A percentile compares a stretch with the other conserved stretches of the same genome.
Evolutionary conservation across 495 filamentous ascomycete species (phyloP).

Genomic region (Penicillium argentinense): DNA sequence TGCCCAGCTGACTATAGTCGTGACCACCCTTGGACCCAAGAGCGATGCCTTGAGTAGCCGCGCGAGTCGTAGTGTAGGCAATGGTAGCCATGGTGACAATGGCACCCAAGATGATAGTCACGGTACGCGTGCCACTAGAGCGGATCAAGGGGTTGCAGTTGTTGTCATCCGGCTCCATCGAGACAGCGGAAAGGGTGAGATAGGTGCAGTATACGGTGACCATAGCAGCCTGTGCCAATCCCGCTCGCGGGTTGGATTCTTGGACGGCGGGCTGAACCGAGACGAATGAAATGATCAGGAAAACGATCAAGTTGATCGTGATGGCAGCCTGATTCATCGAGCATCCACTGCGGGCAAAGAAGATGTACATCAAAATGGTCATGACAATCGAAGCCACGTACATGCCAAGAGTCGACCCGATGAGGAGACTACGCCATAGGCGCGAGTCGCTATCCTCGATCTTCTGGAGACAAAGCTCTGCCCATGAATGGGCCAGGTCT

Average conservation of each 20-base stretch:
- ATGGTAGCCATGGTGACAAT: conserved; percentile 96
- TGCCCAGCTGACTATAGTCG: conserved; percentile 57
- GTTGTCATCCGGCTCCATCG: conserved; percentile 96
- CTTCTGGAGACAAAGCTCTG: conserved; percentile 89
- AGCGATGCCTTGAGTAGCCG: conserved; percentile 90
- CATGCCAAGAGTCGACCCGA: conserved; percentile 93
- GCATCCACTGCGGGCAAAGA: conserved; percentile 83
- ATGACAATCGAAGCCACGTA: conserved; percentile 85
- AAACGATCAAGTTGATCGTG: conserved; percentile 79
- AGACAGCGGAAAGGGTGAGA: conserved; percentile 95
- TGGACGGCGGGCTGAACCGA: conserved; percentile 91
- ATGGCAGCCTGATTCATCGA: conserved; percentile 90
- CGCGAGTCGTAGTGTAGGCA: conserved; percentile 95
- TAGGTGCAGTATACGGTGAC: conserved; percentile 98
- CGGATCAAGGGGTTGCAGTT: conserved; percentile 92
- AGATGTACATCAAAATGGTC: conserved; percentile 96
- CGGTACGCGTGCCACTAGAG: conserved; percentile 85
- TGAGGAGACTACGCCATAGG: conserved; percentile 79
- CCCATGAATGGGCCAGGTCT: conserved; percentile 96
- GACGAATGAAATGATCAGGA: conserved; percentile 75
- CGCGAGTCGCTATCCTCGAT: conserved; percentile 87
- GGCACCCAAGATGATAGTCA: conserved; percentile 85
- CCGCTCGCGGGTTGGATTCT: conserved; percentile 88
- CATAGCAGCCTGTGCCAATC: conserved; percentile 94
- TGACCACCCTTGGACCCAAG: conserved; percentile 65